phyloP scores from a whole-genome alignment of 345 rosid genomes.

The Syzygium jambos region DNA sequence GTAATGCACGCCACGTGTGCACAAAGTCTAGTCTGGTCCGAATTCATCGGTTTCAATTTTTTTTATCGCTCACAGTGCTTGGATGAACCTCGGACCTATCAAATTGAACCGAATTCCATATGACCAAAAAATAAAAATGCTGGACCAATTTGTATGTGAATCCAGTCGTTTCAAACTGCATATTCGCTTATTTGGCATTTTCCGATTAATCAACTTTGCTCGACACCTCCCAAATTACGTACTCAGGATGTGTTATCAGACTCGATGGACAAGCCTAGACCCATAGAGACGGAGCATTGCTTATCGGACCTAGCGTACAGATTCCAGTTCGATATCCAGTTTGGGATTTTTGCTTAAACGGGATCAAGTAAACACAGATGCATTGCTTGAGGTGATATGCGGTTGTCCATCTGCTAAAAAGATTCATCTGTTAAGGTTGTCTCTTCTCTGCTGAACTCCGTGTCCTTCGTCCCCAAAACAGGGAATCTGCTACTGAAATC shows the following conservation, averaged over 20 bases:
- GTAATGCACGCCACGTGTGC: neutral
- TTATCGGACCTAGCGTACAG: neutral
- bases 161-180: neutral
- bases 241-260: neutral
- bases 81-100: neutral
- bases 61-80: rapidly evolving
- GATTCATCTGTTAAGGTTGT: neutral
- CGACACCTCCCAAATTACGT: neutral
- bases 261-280: neutral
- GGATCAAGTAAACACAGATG: neutral
- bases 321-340: neutral
- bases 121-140: neutral
- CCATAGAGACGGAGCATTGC: neutral
- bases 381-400: neutral
- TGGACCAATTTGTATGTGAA: neutral
- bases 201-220: neutral
- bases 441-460: neutral
- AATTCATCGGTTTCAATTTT: neutral
- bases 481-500: neutral
- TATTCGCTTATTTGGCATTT: neutral
- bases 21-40: neutral
- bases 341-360: neutral
- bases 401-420: neutral
- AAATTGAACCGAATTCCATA: neutral
- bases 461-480: neutral